Base-by-base conservation (phyloP, 2,329 filamentous ascomycete species). In the Sporothrix brunneoviolacea region DNA sequence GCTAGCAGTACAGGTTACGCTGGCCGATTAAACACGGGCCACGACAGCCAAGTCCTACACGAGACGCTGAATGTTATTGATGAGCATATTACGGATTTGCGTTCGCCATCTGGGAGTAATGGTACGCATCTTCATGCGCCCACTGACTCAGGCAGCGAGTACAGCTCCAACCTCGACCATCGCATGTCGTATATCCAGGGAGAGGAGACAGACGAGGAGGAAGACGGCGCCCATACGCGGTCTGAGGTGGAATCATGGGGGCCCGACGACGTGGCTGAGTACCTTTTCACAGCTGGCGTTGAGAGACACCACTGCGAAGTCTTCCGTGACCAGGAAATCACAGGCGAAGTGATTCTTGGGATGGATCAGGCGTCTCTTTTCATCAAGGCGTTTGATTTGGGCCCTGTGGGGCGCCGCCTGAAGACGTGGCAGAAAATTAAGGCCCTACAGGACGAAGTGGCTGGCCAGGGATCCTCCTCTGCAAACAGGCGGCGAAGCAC, bases 391-490 rank as follows among this genome's bases (percentile, higher is more conserved):
- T 95, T 96, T 60, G 88, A 96, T 59, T 76, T 97, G 58, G 91
- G 91, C 16, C 88, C 91, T 3, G 91, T 97, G 59, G 91, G 91
- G 8, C 80, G 88, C 51, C 80, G 91, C 54, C 70, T 97, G 55
- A 94, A 94, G 66, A 95, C 91, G 2, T 97, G 91, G 91, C 89
- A 96, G 68, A 95, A 93, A 68, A 91, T 97, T 66, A 95, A 95
- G 67, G 75, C 82, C 4, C 76, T 97, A 56, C 91, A 97, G 64
- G 88, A 95, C 61, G 89, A 96, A 65, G 83, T 93, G 37, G 84
- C 79, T 56, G 77, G 77, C 39, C 68, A 66, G 8, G 51, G 62
- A 15, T 56, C 67, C 22, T 72, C 70, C 10, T 48, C 48, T 13
- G 44, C 42, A 15, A 46, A 40, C 32, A 47, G 32, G 8, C 71